phyloP scores from a whole-genome alignment of 148 eudicot genomes.

The Oxyria digyna region DNA sequence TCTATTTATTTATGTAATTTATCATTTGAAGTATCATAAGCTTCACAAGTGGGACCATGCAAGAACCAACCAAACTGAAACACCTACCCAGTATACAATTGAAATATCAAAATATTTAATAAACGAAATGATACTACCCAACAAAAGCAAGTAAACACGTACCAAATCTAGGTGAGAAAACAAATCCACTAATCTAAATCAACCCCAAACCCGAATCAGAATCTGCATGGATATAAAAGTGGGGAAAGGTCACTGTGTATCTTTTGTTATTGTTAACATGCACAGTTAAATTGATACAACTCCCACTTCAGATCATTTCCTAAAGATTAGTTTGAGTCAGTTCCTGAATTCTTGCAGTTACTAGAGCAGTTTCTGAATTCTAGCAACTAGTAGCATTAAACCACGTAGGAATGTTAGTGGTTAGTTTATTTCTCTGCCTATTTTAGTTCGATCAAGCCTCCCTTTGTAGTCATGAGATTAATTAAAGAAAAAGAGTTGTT shows the following conservation, averaged over 20 bases:
- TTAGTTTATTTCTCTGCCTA: too few species aligned
- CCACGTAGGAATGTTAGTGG: too few species aligned
- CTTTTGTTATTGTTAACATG: not conserved
- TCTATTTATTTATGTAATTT: not conserved
- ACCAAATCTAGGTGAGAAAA: not conserved
- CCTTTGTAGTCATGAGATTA: too few species aligned
- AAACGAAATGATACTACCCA: not conserved
- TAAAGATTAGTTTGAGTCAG: too few species aligned
- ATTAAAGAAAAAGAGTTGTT: too few species aligned
- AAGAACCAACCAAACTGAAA: not conserved
- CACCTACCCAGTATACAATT: not conserved
- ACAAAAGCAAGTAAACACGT: not conserved
- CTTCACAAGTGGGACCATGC: not conserved
- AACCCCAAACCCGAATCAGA: not conserved
- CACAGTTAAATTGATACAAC: not conserved
- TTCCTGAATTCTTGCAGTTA: too few species aligned
- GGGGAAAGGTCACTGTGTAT: not conserved
- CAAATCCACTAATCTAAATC: not conserved
- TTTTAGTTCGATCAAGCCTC: too few species aligned
- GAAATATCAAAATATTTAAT: not conserved
- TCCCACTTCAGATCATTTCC: too few species aligned
- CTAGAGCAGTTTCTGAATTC: too few species aligned
- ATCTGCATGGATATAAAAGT: not conserved
- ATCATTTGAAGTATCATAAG: not conserved
- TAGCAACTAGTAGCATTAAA: too few species aligned